Evolutionary conservation across 2,329 filamentous ascomycete genomes (phyloP), one percentile per base, ranked within the genome.

Genomic region (Fusarium pilosicola): DNA sequence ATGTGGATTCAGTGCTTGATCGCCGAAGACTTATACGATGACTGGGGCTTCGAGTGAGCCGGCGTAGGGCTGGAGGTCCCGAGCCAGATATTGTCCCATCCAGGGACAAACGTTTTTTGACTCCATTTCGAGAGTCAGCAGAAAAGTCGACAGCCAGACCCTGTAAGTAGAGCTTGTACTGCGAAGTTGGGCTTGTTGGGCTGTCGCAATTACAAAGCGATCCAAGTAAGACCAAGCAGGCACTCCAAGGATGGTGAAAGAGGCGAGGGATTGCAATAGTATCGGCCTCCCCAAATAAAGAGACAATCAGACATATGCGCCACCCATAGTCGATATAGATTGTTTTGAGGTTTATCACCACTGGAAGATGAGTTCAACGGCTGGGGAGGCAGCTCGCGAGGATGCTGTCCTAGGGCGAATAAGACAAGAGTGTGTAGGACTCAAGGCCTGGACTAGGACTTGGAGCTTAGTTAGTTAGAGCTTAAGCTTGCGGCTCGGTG

Each of bases 21-120:
- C 79, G 77, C 61, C 79, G 76, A 65, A 81, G 73, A 73, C 74
- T 76, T 64, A 81, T 73, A 63, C 80, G 81, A 73, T 80, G 78
- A 56, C 78, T 78, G 49, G 81, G 79, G 56, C 74, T 79, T 64
- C 77, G 78, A 63, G 79, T 77, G 56, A 81, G 74, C 30, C 79
- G 79, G 39, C 81, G 79, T 73, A 82, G 70, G 76, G 79, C 77
- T 75, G 80, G 80, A 68, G 79, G 68, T 49, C 76, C 77, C 49
- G 74, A 76, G 41, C 76, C 65, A 60, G 69, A 65, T 73, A 72
- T 67, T 73, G 70, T 70, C 64, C 78, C 77, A 60, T 80, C 80
- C 51, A 79, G 68, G 66, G 78, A 77, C 62, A 67, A 65, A 39
- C 77, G 78, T 36, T 76, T 78, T 81, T 81, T 68, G 77, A 74